These are phyloP conservation scores for Ogataea trehalophila DNA, from an alignment of 805 yeast genomes.

Conservation along the genomic window DNA sequence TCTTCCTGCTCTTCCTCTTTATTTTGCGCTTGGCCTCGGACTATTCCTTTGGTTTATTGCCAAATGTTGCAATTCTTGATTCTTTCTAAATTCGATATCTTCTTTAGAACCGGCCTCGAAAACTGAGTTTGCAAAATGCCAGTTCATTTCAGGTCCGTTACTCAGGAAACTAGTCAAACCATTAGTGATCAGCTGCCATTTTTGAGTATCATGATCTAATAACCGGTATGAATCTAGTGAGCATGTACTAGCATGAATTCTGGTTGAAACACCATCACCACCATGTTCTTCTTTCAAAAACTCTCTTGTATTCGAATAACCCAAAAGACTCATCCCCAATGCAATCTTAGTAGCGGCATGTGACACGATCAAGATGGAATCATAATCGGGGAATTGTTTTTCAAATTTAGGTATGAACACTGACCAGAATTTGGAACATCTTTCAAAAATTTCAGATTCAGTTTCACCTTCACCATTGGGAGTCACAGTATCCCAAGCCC, in stretches of 20 bases:
- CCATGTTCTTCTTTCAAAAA: slow-evolving; percentile 43
- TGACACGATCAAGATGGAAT: slow-evolving; percentile 66
- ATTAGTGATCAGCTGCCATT: slow-evolving; percentile 63
- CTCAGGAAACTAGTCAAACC: slow-evolving; percentile 70
- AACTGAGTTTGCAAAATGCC: slow-evolving; percentile 64
- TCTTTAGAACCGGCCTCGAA: slow-evolving; percentile 90
- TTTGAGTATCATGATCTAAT: slow-evolving; percentile 16
- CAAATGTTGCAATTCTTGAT: slow-evolving; percentile 18
- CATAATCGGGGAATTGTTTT: slow-evolving; percentile 50
- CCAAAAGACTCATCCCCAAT: slow-evolving; percentile 70
- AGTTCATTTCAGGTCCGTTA: slow-evolving; percentile 87
- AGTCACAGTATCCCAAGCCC: slow-evolving; percentile 48
- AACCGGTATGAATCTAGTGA: slow-evolving; percentile 63
- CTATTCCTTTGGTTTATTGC: slow-evolving; percentile 1
- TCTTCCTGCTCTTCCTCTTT: background rate
- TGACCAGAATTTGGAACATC: slow-evolving; percentile 54
- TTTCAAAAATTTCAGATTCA: slow-evolving; percentile 57
- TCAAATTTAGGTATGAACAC: slow-evolving; percentile 57
- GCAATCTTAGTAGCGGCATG: slow-evolving; percentile 95
- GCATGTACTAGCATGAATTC: slow-evolving; percentile 75
- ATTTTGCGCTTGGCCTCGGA: slow-evolving; percentile 2
- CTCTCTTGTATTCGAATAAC: slow-evolving; percentile 46
- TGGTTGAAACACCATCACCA: slow-evolving; percentile 29
- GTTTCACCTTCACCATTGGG: slow-evolving; percentile 83
- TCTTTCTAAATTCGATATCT: slow-evolving; percentile 59